These are phyloP conservation scores for Tetrapisispora phaffii DNA, from an alignment of 805 yeast genomes.

Conservation along the genomic window DNA sequence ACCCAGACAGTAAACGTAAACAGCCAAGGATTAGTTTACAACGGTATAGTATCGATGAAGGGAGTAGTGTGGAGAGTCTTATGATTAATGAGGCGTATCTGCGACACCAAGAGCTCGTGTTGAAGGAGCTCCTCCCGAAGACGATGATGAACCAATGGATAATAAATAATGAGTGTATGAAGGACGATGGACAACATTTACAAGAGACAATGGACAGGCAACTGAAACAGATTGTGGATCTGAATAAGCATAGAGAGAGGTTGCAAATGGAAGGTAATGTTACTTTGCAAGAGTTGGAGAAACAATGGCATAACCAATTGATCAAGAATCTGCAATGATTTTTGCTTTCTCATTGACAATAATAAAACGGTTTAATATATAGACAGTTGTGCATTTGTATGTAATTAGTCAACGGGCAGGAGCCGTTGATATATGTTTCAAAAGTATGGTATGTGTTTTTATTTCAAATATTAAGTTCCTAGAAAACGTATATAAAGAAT, in stretches of 20 bases:
- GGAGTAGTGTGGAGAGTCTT: constrained; percentile 13
- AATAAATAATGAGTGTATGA: constrained; percentile 25
- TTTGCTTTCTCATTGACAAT: background rate
- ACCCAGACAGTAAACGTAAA: background rate
- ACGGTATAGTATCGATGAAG: background rate
- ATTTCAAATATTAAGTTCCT: background rate
- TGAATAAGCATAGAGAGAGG: constrained; percentile 34
- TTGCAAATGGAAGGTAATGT: constrained; percentile 38
- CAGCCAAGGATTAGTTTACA: background rate
- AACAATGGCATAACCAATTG: constrained; percentile 36
- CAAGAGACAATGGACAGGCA: constrained; percentile 22
- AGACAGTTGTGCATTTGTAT: background rate
- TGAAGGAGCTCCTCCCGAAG: constrained; percentile 30
- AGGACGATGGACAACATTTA: background rate
- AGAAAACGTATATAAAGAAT: background rate
- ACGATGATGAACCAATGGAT: constrained; percentile 32
- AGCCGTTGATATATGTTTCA: background rate
- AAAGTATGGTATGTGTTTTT: constrained; percentile 1
- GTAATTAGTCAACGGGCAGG: no score
- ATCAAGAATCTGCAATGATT: constrained; percentile 35
- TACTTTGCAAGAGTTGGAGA: constrained; percentile 32
- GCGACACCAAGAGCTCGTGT: constrained; percentile 29
- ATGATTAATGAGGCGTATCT: constrained; percentile 23
- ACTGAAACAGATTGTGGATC: constrained; percentile 34
- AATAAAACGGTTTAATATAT: background rate